Conservation (phyloP, 257 asterid species). For the Oldenlandia corymbosa region DNA sequence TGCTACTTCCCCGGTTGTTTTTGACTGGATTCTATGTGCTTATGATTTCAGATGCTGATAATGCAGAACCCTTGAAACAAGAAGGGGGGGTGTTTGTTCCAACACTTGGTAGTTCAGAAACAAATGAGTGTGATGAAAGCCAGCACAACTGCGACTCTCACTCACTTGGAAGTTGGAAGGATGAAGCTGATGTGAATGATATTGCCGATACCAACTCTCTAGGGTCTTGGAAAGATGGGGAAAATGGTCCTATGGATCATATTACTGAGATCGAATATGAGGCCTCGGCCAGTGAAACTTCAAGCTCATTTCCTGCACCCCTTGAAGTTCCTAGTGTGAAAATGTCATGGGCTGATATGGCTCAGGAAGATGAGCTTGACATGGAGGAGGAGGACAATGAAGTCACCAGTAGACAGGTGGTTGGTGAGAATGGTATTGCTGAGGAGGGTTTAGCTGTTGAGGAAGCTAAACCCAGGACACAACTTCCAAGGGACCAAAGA, state of each 20-base stretch:
- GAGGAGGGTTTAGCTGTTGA: conserved; percentile 22
- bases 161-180: conserved; percentile 46
- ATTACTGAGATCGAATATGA: conserved; percentile 22
- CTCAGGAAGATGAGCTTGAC: conserved; percentile 81
- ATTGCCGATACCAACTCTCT: conserved; percentile 51
- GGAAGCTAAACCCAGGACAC: conserved; percentile 41
- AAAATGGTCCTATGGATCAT: conserved; percentile 33
- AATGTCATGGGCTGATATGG: conserved; percentile 98
- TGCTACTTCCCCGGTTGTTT: conserved; percentile 8
- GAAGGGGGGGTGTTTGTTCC: conserved; percentile 27
- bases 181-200: conserved; percentile 38
- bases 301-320: conserved; percentile 25
- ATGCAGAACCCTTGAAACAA: conserved; percentile 22
- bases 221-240: conserved; percentile 73
- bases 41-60: conserved; percentile 22
- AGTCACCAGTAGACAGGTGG: conserved; percentile 13
- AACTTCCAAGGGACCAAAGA: conserved; percentile 37
- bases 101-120: conserved; percentile 22
- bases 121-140: conserved; percentile 29
- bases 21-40: conserved; percentile 8
- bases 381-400: conserved; percentile 27
- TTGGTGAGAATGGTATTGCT: conserved; percentile 19
- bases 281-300: conserved; percentile 30
- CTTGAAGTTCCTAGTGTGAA: conserved; percentile 31
- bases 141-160: conserved; percentile 35